Evolutionary conservation across 768 basidiomycete genomes (phyloP).

Genomic region (Pulveroboletus sp.): DNA sequence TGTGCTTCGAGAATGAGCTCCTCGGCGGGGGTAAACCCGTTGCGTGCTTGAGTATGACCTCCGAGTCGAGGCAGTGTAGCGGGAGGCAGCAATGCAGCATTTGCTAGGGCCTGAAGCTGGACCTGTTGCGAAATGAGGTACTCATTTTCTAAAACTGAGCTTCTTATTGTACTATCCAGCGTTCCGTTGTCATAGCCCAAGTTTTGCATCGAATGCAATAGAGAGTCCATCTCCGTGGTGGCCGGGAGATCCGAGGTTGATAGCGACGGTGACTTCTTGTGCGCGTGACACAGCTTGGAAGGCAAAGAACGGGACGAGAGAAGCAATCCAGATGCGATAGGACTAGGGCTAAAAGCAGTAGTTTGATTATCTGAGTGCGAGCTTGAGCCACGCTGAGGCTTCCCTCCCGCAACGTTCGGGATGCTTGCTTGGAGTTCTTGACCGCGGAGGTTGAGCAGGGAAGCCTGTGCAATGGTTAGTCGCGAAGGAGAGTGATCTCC

Average conservation of each 20-base stretch:
- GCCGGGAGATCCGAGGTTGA: constrained; percentile 18
- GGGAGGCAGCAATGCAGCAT: constrained; percentile 11
- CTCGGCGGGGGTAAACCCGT: constrained; percentile 68
- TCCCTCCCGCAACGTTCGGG: constrained; percentile 3
- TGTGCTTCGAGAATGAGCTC: constrained; percentile 63
- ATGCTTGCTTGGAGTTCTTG: constrained; percentile 42
- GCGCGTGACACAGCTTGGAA: constrained; percentile 17
- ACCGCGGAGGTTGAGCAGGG: constrained; percentile 72
- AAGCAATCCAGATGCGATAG: constrained; percentile 6
- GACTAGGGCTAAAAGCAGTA: background rate
- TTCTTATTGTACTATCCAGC: constrained; percentile 12
- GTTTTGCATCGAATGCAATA: constrained; percentile 36
- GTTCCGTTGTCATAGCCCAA: constrained; percentile 18
- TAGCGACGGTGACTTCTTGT: constrained; percentile 15
- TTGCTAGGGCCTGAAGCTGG: constrained; percentile 24
- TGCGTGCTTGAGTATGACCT: constrained; percentile 36
- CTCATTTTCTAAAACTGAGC: constrained; percentile 13
- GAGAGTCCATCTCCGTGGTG: constrained; percentile 38
- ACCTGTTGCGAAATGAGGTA: constrained; percentile 18
- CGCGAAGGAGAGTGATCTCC: constrained; percentile 62
- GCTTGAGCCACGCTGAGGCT: constrained; percentile 9
- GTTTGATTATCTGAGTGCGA: constrained; percentile 3
- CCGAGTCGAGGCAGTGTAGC: constrained; percentile 15
- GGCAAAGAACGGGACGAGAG: constrained; percentile 20
- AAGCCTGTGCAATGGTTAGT: constrained; percentile 76